phyloP scores from a whole-genome alignment of 352 stramenopile genomes.

The Phytophthora pluvialis region DNA sequence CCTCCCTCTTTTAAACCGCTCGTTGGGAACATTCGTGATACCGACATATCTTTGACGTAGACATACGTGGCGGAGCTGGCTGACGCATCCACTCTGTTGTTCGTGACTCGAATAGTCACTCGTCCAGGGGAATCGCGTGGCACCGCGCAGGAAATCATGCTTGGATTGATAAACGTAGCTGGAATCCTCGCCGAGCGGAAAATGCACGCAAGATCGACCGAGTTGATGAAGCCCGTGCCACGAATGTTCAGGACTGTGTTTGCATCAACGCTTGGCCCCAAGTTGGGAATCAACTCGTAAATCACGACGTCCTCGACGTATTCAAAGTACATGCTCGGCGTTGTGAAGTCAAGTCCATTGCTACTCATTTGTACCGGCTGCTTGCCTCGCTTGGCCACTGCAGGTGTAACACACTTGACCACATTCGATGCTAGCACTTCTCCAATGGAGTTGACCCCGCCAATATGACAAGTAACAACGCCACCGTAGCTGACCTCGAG shows the following conservation, averaged over 20 bases:
- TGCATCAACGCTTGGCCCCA: conserved; percentile 60
- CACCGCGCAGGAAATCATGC: conserved; percentile 62
- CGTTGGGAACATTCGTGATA: conserved; percentile 78
- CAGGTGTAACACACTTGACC: conserved; percentile 60
- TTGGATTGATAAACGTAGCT: conserved; percentile 55
- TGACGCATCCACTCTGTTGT: conserved; percentile 84
- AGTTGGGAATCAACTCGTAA: conserved; percentile 48
- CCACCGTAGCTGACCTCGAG: conserved; percentile 49
- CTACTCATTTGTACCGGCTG: conserved; percentile 61
- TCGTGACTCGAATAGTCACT: conserved; percentile 78
- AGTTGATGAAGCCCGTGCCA: conserved; percentile 69
- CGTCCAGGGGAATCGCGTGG: conserved; percentile 63
- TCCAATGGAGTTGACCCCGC: conserved; percentile 29
- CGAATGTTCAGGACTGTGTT: conserved; percentile 71
- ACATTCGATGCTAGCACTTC: conserved; percentile 40
- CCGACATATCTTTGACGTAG: conserved; percentile 87
- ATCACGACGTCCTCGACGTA: conserved; percentile 56
- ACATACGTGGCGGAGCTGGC: conserved; percentile 53
- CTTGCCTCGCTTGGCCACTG: conserved; percentile 24
- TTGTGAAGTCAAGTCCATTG: conserved; percentile 64
- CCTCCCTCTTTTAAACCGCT: conserved; percentile 79
- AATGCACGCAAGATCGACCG: conserved; percentile 57
- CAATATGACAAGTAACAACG: conserved; percentile 57
- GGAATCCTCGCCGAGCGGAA: conserved; percentile 47
- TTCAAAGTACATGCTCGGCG: conserved; percentile 49